These are phyloP conservation scores for Starmerella bombi DNA, from an alignment of 805 yeast species.

Conservation along the genomic window DNA sequence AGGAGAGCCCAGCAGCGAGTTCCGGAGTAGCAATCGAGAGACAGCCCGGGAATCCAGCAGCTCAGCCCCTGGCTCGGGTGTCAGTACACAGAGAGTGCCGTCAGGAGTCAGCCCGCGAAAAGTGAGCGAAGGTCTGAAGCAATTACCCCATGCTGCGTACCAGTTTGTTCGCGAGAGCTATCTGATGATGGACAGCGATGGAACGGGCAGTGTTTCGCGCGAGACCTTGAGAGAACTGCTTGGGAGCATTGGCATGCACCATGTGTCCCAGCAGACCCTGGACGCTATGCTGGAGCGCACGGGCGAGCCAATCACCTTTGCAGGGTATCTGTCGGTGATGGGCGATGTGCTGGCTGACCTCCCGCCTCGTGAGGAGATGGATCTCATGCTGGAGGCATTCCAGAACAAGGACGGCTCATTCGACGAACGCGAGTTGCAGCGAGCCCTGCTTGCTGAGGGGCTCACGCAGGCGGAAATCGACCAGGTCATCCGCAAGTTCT, in stretches of 20 bases:
- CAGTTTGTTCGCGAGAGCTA: conserved; percentile 22
- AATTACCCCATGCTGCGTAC: conserved; percentile 21
- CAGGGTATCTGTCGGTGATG: conserved; percentile 21
- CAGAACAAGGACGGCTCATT: conserved; percentile 14
- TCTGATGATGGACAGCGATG: conserved; percentile 21
- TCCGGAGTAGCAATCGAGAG: too few relatives aligned
- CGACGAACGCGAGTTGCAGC: conserved; percentile 14
- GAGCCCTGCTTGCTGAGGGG: conserved; percentile 17
- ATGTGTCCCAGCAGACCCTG: conserved; percentile 9
- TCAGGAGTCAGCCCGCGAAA: conserved; percentile 17
- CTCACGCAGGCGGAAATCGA: conserved; percentile 15
- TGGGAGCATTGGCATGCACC: conserved; percentile 19
- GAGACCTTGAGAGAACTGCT: conserved; percentile 18
- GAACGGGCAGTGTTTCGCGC: conserved; percentile 20
- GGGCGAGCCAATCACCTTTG: conserved; percentile 22
- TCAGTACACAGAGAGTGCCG: too few relatives aligned
- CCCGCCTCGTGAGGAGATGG: conserved; percentile 20
- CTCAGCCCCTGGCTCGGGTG: too few relatives aligned
- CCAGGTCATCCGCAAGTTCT: conserved; percentile 13
- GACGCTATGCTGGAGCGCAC: conserved; percentile 20
- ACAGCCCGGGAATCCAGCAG: too few relatives aligned
- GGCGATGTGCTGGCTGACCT: conserved; percentile 18
- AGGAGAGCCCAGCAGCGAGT: too few relatives aligned
- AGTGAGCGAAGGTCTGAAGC: conserved; percentile 21
- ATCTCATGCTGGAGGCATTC: conserved; percentile 19